Evolutionary conservation across 768 basidiomycete species (phyloP), one percentile per base, ranked within the genome.

Genomic region (Sporobolomyces pararoseus): DNA sequence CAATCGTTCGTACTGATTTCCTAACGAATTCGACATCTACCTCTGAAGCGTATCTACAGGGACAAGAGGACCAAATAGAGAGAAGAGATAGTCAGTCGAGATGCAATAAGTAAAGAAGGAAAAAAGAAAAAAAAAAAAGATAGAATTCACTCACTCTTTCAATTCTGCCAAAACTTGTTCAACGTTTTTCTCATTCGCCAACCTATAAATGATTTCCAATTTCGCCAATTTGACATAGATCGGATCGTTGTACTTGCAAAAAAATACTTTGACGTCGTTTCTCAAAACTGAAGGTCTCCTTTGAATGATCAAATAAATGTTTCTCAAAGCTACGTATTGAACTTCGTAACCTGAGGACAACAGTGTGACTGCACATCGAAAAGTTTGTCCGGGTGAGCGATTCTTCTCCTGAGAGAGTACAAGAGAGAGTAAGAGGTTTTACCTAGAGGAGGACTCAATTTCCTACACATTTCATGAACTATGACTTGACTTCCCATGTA

Each of bases 221-320:
- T 99, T 98, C 58, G 94, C 95, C 35, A 99, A 84, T 79, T 99
- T 98, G 79, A 98, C 91, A 79, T 98, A 99, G 75, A 98, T 96
- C 3, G 96, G 96, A 77, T 98, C 96, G 79, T 98, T 98, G 80
- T 98, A 99, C 80, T 99, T 98, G 89, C 93, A 97, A 81, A 99
- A 99, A 82, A 99, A 98, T 19, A 97, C 94, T 76, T 92, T 92
- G 77, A 99, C 95, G 78, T 98, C 96, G 80, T 96, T 96, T 80
- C 90, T 90, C 49, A 99, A 82, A 37, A 99, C 91, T 17, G 87
- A 80, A 4, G 96, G 93, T 35, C 96, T 85, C 55, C 95, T 86
- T 81, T 98, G 96, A 71, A 99, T 94, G 78, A 99, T 96, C 55
- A 99, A 85, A 57, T 97, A 84, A 78, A 99, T 98, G 77, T 99